Base-by-base conservation (phyloP, 2,329 filamentous ascomycete genomes). In the Trichoderma sp. region DNA sequence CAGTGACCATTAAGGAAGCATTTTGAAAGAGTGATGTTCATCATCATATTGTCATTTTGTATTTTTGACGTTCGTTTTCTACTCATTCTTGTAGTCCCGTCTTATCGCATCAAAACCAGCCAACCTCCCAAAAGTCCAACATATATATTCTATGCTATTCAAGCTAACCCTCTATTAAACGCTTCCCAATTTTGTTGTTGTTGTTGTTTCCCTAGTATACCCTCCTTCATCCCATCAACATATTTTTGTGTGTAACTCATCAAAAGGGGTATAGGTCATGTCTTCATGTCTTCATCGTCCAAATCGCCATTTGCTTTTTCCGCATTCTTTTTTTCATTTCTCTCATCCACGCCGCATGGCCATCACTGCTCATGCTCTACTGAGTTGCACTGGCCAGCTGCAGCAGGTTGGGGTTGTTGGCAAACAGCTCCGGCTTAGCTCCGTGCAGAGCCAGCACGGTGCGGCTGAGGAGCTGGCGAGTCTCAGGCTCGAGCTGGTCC, bases 401-500 rank as follows among this genome's bases (percentile, higher is more conserved):
- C 66, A 84, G 75, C 72, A 84, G 77, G 45, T 77, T 76, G 4
- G 82, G 80, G 77, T 81, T 80, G 77, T 81, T 82, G 74, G 82
- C 78, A 75, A 84, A 77, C 38, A 84, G 75, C 45, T 82, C 79
- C 3, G 83, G 81, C 78, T 83, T 81, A 24, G 81, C 80, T 79
- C 84, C 83, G 80, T 83, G 85, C 71, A 89, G 82, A 29, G 83
- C 81, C 81, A 85, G 86, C 76, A 94, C 92, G 71, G 93, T 89
- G 82, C 91, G 88, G 79, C 90, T 86, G 62, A 96, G 87, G 80
- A 93, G 87, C 77, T 87, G 85, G 76, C 93, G 90, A 11, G 92
- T 95, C 85, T 93, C 91, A 9, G 90, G 88, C 80, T 93, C 92
- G 59, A 97, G 88, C 86, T 97, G 94, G 76, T 94, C 93, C 83